Percentiles rank a stretch among this genome's conserved stretches.
Evolutionary conservation across 768 basidiomycete species (phyloP).

Genomic region (Baorangia bicolor): DNA sequence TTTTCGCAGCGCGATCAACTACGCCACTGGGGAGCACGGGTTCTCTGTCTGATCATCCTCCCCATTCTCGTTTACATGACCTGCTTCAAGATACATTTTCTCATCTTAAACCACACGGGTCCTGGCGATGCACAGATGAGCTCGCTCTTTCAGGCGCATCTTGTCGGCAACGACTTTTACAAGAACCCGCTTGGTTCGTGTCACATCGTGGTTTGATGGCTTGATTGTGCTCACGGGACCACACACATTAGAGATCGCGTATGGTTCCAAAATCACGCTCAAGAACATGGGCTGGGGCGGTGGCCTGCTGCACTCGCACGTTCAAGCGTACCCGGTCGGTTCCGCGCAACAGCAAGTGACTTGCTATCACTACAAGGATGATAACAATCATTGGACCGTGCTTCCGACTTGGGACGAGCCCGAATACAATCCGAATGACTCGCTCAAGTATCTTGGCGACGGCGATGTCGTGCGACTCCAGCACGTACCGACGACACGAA

Average conservation of each 20-base stretch:
- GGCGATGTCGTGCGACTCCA: constrained; percentile 79
- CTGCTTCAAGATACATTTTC: constrained; percentile 95
- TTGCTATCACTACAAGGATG: constrained; percentile 99
- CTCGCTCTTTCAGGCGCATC: constrained; percentile 95
- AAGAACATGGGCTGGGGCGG: constrained; percentile 99
- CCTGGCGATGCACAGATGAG: constrained; percentile 99
- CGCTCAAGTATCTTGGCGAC: constrained; percentile 67
- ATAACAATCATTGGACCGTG: constrained; percentile 91
- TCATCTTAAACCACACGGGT: constrained; percentile 90
- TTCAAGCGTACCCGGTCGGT: constrained; percentile 92
- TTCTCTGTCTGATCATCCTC: constrained; percentile 81
- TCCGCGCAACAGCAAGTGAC: constrained; percentile 96
- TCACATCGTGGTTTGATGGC: not conserved
- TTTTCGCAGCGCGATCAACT: constrained; percentile 72
- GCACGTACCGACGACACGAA: constrained; percentile 81
- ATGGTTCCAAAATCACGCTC: constrained; percentile 86
- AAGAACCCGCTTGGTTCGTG: constrained; percentile 78
- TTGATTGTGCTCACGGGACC: not conserved
- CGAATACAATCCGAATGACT: constrained; percentile 59
- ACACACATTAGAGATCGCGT: constrained; percentile 66
- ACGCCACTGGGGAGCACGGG: constrained; percentile 87
- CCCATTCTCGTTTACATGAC: constrained; percentile 92
- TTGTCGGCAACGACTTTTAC: constrained; percentile 92
- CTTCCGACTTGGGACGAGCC: constrained; percentile 80
- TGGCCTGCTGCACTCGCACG: constrained; percentile 93